Conservation (phyloP, 2,329 filamentous ascomycete genomes). For the Aspergillus sp. region DNA sequence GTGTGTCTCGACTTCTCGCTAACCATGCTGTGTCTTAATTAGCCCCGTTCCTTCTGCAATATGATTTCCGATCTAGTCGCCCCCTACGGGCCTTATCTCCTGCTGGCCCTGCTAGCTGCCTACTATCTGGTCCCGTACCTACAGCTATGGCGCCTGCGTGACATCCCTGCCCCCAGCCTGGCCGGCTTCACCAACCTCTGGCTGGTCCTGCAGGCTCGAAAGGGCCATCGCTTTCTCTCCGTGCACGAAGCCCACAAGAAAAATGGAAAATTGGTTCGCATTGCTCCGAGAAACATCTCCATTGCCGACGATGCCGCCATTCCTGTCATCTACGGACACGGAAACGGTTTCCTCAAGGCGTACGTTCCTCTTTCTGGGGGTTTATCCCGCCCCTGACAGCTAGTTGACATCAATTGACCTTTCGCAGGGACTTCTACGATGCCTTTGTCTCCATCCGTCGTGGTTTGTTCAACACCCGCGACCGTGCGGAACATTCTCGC, state of each 20-base stretch:
- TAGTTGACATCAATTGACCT: neutral
- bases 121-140: constrained; percentile 61
- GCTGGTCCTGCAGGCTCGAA: constrained; percentile 67
- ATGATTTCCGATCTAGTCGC: constrained; percentile 31
- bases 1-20: neutral
- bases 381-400: neutral
- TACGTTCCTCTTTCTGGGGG: constrained; percentile 38
- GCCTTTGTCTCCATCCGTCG: constrained; percentile 84
- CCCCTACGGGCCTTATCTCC: constrained; percentile 34
- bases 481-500: constrained; percentile 76
- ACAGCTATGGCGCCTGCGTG: constrained; percentile 53
- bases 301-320: constrained; percentile 80
- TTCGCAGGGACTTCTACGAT: constrained; percentile 76
- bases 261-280: constrained; percentile 74
- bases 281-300: constrained; percentile 81
- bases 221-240: constrained; percentile 62
- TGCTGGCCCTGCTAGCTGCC: constrained; percentile 52
- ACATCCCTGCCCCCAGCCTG: constrained; percentile 52
- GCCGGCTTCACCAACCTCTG: constrained; percentile 75
- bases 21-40: neutral
- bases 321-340: constrained; percentile 72
- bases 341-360: constrained; percentile 73
- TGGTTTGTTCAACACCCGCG: constrained; percentile 85
- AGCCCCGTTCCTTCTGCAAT: neutral
- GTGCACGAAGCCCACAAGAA: constrained; percentile 75